Evolutionary conservation across 495 filamentous ascomycete species (phyloP).

Genomic region (Lichenothelia convexa): DNA sequence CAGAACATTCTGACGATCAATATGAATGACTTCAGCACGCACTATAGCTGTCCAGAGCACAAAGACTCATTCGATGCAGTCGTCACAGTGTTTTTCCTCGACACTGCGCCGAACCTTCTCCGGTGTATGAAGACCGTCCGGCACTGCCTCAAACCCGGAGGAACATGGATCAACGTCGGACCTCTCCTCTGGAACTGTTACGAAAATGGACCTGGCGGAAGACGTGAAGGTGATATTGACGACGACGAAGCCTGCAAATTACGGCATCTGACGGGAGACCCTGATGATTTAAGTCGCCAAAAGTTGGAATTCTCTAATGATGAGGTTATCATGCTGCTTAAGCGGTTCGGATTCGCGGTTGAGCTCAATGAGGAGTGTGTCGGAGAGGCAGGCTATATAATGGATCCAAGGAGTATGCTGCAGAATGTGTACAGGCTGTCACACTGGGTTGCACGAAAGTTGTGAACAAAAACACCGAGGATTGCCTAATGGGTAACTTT

Average conservation of each 20-base stretch:
- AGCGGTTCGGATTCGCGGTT: conserved; percentile 59
- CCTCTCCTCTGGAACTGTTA: conserved; percentile 86
- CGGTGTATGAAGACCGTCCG: conserved; percentile 68
- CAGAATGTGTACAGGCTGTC: conserved; percentile 59
- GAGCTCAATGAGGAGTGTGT: conserved; percentile 23
- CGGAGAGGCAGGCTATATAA: conserved; percentile 58
- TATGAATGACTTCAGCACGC: conserved; percentile 61
- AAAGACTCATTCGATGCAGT: conserved; percentile 58
- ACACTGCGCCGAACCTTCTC: conserved; percentile 86
- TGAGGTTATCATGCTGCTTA: conserved; percentile 61
- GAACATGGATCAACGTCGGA: conserved; percentile 75
- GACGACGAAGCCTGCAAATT: conserved; percentile 19
- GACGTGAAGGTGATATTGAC: conserved; percentile 25
- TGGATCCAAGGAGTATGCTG: conserved; percentile 67
- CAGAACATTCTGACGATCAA: conserved; percentile 88
- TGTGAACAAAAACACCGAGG: too few relatives aligned
- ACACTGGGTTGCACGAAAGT: conserved; percentile 72
- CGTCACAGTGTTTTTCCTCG: conserved; percentile 83
- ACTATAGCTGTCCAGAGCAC: conserved; percentile 45
- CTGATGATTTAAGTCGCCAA: too few relatives aligned
- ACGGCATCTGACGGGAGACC: conserved; percentile 4
- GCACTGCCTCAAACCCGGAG: conserved; percentile 58
- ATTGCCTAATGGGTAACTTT: too few relatives aligned
- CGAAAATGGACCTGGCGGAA: conserved; percentile 29
- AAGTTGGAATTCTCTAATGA: conserved; percentile 79